phyloP scores from a whole-genome alignment of 768 basidiomycete genomes.

The Lactifluus hygrophoroides region DNA sequence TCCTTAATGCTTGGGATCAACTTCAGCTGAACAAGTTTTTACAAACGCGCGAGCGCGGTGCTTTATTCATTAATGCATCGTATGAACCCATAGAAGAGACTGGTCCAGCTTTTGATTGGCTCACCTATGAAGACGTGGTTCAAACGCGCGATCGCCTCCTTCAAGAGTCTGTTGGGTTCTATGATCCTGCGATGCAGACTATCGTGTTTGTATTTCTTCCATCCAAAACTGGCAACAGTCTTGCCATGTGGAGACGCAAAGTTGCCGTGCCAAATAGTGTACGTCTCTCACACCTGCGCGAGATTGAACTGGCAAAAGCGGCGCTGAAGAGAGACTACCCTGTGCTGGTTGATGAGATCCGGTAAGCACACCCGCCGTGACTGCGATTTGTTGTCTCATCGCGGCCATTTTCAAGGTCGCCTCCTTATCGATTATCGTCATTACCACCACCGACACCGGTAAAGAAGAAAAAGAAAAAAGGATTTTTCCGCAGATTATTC shows the following conservation, averaged over 20 bases:
- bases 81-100: background rate
- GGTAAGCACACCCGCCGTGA: background rate
- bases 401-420: background rate
- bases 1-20: background rate
- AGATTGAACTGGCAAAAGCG: conserved; percentile 17
- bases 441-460: background rate
- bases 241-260: conserved; percentile 22
- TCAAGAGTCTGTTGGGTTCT: conserved; percentile 20
- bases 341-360: conserved; percentile 16
- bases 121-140: conserved; percentile 15
- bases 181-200: conserved; percentile 17
- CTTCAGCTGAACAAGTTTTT: conserved; percentile 18
- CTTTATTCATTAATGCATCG: conserved; percentile 19
- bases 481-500: conserved; percentile 19
- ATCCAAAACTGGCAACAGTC: conserved; percentile 21
- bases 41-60: conserved; percentile 19
- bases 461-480: conserved; percentile 20
- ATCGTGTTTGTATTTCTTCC: conserved; percentile 21
- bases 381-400: background rate
- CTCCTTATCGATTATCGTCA: conserved; percentile 7
- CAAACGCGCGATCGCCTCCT: conserved; percentile 19
- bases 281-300: conserved; percentile 7
- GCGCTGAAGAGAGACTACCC: conserved; percentile 19
- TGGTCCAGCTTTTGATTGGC: conserved; percentile 18
- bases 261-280: conserved; percentile 16